Base-by-base conservation (phyloP, 179 eudicot species). In the Amaranthus tricolor region DNA sequence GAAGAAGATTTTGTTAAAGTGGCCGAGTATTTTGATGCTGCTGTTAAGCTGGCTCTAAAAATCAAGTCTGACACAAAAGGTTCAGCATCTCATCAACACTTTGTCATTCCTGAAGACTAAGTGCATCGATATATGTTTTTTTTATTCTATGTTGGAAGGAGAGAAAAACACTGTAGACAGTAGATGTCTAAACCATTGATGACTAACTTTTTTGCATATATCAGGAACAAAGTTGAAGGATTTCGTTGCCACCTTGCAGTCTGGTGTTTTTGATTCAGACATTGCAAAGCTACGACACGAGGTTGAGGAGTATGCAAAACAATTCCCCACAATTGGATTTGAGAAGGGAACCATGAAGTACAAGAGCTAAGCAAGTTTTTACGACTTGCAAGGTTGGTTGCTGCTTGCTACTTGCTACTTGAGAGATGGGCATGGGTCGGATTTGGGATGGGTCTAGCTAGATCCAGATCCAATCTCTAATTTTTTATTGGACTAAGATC, bases 181-280 rank as follows among this genome's bases (percentile, higher is more conserved):
- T 24, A 13, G 21, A 43, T 19, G 43, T 20, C 48, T 16, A 16
- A 55, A 49, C 16, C 20, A 43, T 19, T 62, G 20, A 17, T 72
- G 64, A 61, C 24, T 68, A 20, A 31, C 40, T 31, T 64, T 59
- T 56, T 75, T 72, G 49, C 47, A 66, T 31, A 2, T 49, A 64
- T 57, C 84, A 94, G 98, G 98, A 67, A 90, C 97, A 71, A 94
- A 92, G 81, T 81, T 94, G 88, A 94, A 94, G 87, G 98, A 94
- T 88, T 94, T 94, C 62, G 84, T 90, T 67, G 85, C 87, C 16
- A 69, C 96, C 75, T 69, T 94, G 86, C 86, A 89, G 75, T 86
- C 96, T 65, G 78, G 80, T 77, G 84, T 84, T 19, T 74, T 87
- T 78, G 83, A 93, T 74, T 83, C 96, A 14, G 96, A 89, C 84